Evolutionary conservation across 2,329 filamentous ascomycete species (phyloP).

Genomic region (Aspergillus sojae): DNA sequence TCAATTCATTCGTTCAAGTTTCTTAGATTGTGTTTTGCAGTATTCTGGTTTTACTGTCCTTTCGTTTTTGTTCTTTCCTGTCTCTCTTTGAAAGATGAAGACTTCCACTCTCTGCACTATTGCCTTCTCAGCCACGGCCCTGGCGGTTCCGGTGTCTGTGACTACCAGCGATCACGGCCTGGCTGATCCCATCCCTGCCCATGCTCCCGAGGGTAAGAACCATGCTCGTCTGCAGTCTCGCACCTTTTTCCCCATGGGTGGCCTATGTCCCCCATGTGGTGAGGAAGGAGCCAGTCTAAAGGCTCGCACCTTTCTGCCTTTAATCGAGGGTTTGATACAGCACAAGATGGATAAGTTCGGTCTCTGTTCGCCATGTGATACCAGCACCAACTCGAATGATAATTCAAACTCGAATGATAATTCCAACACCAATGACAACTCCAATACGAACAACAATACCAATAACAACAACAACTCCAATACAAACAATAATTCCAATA

Average conservation of each 20-base stretch:
- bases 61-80: not conserved
- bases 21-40: not conserved
- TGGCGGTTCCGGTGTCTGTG: not conserved
- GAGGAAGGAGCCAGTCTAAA: not conserved
- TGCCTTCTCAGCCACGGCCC: not conserved
- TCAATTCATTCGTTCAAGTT: not conserved
- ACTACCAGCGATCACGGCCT: not conserved
- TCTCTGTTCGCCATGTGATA: not conserved
- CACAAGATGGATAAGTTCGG: not conserved
- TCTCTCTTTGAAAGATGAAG: not conserved
- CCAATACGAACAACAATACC: not conserved
- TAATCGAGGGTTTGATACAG: not conserved
- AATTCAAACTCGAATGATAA: not conserved
- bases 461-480: not conserved
- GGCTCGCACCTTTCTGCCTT: not conserved
- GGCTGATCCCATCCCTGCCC: not conserved
- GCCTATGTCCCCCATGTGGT: not conserved
- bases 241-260: not conserved
- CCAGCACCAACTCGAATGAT: not conserved
- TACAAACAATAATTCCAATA: not conserved
- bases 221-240: not conserved
- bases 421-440: not conserved
- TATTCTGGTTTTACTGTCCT: not conserved
- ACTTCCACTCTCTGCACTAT: not conserved
- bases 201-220: not conserved